A percentile compares a stretch with the other conserved stretches of the same genome.
Evolutionary conservation across 108 stramenopile species (phyloP).

Genomic region (Nitzschia sp.): DNA sequence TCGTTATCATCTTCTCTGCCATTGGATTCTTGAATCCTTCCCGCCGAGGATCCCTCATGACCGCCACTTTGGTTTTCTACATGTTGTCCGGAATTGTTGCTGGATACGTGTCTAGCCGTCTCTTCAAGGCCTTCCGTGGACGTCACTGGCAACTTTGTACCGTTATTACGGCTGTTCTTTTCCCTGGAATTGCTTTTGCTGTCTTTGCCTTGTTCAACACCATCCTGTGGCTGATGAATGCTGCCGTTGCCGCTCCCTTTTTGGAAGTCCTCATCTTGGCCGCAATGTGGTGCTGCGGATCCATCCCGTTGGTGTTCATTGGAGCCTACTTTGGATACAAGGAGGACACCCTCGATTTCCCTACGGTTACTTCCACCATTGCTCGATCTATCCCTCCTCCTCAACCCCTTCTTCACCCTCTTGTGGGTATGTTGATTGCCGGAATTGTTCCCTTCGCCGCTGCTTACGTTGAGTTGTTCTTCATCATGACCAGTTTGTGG

Average conservation of each 20-base stretch:
- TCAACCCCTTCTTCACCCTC: slow-evolving; percentile 74
- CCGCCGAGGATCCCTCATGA: slow-evolving; percentile 92
- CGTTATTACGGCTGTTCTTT: slow-evolving; percentile 81
- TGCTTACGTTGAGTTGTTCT: slow-evolving; percentile 98
- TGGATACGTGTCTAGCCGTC: slow-evolving; percentile 84
- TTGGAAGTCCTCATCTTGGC: slow-evolving; percentile 90
- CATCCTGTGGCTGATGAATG: slow-evolving; percentile 82
- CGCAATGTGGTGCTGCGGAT: slow-evolving; percentile 97
- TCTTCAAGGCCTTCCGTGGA: slow-evolving; percentile 95
- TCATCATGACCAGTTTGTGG: slow-evolving; percentile 98
- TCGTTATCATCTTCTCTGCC: slow-evolving; percentile 82
- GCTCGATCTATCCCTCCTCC: slow-evolving; percentile 91
- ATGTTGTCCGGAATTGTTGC: slow-evolving; percentile 87
- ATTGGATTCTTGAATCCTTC: slow-evolving; percentile 93
- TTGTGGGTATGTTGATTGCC: slow-evolving; percentile 75
- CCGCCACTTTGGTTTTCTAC: slow-evolving; percentile 85
- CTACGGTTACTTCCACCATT: slow-evolving; percentile 88
- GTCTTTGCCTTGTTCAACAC: slow-evolving; percentile 90
- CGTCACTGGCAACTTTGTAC: slow-evolving; percentile 95
- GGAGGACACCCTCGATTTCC: slow-evolving; percentile 76
- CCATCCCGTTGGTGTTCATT: slow-evolving; percentile 95
- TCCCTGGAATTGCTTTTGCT: slow-evolving; percentile 86
- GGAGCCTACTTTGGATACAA: slow-evolving; percentile 99
- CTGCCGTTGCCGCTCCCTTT: slow-evolving; percentile 93
- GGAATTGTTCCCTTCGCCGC: slow-evolving; percentile 97